Evolutionary conservation across 2,329 filamentous ascomycete genomes (phyloP).

Genomic region (Metarhizium guizhouense): DNA sequence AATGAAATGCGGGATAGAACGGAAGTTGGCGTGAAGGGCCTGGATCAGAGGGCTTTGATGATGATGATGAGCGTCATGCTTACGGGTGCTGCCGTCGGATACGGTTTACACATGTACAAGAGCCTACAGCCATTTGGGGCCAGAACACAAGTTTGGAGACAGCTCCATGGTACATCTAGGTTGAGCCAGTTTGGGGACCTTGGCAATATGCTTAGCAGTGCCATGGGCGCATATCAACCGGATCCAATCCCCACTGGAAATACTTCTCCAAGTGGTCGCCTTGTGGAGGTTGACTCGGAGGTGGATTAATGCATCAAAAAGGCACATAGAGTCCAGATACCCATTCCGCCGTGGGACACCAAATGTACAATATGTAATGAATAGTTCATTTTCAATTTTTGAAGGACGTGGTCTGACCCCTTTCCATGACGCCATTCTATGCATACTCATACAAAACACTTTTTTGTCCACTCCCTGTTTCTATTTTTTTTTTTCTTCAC

Average conservation of each 20-base stretch:
- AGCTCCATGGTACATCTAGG: conserved; percentile 18
- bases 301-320: conserved; percentile 18
- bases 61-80: conserved; percentile 24
- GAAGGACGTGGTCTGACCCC: neutral
- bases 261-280: conserved; percentile 13
- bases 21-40: conserved; percentile 20
- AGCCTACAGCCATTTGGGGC: conserved; percentile 35
- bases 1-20: conserved; percentile 27
- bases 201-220: conserved; percentile 33
- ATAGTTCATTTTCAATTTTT: neutral
- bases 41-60: conserved; percentile 23
- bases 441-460: neutral
- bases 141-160: conserved; percentile 33
- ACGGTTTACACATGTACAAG: conserved; percentile 30
- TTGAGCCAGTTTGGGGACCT: conserved; percentile 38
- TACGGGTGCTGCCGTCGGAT: conserved; percentile 29
- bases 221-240: conserved; percentile 18
- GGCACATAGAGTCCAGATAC: conserved; percentile 5
- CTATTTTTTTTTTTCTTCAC: neutral
- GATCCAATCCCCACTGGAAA: conserved; percentile 8
- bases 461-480: neutral
- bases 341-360: conserved; percentile 1
- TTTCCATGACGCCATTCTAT: neutral
- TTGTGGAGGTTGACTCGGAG: conserved; percentile 27
- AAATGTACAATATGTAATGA: neutral